phyloP scores from a whole-genome alignment of 768 basidiomycete genomes.

The Russula virescens region DNA sequence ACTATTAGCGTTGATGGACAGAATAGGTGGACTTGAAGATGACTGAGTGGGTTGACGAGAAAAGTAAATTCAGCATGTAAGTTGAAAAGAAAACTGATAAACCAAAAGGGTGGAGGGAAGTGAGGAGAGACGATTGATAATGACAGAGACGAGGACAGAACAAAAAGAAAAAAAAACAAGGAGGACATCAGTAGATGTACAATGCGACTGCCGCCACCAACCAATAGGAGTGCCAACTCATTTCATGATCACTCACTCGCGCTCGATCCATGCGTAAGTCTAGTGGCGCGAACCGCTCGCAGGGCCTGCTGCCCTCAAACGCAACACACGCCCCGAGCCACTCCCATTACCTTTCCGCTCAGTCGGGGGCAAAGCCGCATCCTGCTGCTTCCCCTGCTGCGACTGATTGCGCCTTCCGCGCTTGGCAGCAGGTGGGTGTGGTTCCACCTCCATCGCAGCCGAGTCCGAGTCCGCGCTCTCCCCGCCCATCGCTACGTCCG shows the following conservation, averaged over 20 bases:
- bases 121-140: not conserved
- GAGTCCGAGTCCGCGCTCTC: no score
- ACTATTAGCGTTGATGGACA: no score
- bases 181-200: not conserved
- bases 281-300: not conserved
- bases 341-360: not conserved
- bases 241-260: not conserved
- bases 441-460: no score
- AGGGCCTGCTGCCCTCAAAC: not conserved
- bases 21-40: no score
- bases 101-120: not conserved
- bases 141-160: not conserved
- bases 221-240: no score
- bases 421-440: not conserved
- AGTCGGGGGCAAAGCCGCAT: not conserved
- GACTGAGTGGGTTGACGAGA: not conserved
- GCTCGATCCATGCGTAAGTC: not conserved
- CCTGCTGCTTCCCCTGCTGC: not conserved
- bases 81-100: not conserved
- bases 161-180: not conserved
- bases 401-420: not conserved
- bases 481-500: no score
- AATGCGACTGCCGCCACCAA: not conserved
- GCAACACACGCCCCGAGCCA: constrained; percentile 4
- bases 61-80: not conserved